Evolutionary conservation across 345 rosid species (phyloP), one percentile per base, ranked within the genome.

Genomic region (Rhodamnia rubescens): DNA sequence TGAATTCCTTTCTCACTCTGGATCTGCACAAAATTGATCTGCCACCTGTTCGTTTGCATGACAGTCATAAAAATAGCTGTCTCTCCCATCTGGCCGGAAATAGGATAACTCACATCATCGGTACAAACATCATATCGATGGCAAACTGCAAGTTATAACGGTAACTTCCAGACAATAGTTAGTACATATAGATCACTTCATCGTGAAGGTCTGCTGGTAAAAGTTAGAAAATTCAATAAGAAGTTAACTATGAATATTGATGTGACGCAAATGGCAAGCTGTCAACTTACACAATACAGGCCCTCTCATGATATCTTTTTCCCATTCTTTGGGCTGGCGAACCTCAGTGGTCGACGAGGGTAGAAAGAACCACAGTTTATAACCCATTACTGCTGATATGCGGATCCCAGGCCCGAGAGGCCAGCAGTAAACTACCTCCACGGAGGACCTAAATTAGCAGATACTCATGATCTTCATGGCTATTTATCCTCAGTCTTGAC

Each of bases 401-500:
- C 36, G 12, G 47, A 5, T 11, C 26, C 24, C 47, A 18, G 32
- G 24, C 12, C 8, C 18, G 42, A 69, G 78, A 32, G 24, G 78
- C 78, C 78, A 69, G 47, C 6, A 36, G 47, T 69, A 11, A 69
- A 69, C 47, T 69, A 69, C 47, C 26, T 80, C n/a, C n/a, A 50
- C 16, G 13, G 53, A 44, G 52, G 27, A 80, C 50, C 8, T 81
- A 49, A 49, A 26, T 81, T 81, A 49, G 53, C 18, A 51, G 20
- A 81, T 81, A 44, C 24, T 24, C 83, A 49, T 24, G 36, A 83
- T 26, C 50, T 47, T 85, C 87, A 82, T 52, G 81, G 83, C 85
- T 84, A 57, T 18, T 88, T 89, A 85, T 86, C 85, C 16, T 86
- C 82, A 7, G 86, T 74, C 27, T 90, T 88, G 29, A 55, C 86